Percentiles rank a stretch among this genome's conserved stretches.
Conservation (phyloP, 495 filamentous ascomycete species). For the Penicilliopsis zonata region DNA sequence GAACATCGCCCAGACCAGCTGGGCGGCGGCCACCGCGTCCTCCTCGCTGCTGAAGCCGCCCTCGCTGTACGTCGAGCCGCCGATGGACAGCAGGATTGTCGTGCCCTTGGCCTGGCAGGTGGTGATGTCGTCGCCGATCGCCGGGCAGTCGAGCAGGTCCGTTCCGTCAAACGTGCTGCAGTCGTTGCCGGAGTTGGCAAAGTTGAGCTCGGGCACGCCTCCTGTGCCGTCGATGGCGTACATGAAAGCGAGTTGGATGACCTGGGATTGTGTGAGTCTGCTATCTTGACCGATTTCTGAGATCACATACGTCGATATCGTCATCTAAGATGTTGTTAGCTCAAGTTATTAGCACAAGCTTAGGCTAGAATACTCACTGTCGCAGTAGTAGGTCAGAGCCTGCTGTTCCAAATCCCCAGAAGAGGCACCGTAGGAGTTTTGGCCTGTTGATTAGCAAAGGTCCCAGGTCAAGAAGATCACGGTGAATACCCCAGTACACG, state of each 20-base stretch:
- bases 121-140: constrained; percentile 49
- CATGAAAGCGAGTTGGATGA: constrained; percentile 52
- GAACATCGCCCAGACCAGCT: constrained; percentile 56
- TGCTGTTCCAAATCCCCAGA: constrained; percentile 36
- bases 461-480: background rate
- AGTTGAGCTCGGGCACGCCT: constrained; percentile 44
- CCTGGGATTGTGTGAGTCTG: constrained; percentile 13
- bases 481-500: constrained; percentile 47
- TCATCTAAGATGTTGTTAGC: constrained; percentile 9
- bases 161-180: constrained; percentile 47
- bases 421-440: constrained; percentile 41
- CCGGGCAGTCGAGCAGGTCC: constrained; percentile 44
- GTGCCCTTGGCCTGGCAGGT: constrained; percentile 53
- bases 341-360: background rate
- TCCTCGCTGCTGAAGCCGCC: constrained; percentile 43
- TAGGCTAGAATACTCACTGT: constrained; percentile 26
- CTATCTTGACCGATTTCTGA: too few species aligned
- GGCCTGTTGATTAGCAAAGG: constrained; percentile 25
- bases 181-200: constrained; percentile 43
- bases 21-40: constrained; percentile 43
- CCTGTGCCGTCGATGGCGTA: constrained; percentile 36
- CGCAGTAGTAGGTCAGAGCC: constrained; percentile 44
- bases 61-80: constrained; percentile 50
- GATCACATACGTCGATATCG: constrained; percentile 25
- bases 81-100: constrained; percentile 55